Evolutionary conservation across 805 yeast genomes (phyloP).

Genomic region (Ogataea haglerorum): DNA sequence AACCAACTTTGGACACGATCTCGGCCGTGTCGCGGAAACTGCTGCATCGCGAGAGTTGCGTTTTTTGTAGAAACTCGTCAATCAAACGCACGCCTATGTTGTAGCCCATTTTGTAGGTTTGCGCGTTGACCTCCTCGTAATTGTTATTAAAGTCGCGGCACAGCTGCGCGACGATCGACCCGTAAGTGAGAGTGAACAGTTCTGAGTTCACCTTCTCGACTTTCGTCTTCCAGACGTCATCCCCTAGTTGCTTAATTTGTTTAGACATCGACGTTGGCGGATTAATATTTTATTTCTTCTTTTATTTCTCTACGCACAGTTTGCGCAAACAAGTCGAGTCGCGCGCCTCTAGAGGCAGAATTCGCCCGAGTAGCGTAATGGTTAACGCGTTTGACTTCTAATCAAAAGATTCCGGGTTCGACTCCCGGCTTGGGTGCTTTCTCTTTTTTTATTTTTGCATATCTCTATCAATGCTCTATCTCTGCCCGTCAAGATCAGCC

Average conservation of each 20-base stretch:
- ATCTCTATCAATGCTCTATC: background rate
- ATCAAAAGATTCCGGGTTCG: constrained; percentile 66
- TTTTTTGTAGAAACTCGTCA: constrained; percentile 87
- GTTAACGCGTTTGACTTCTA: constrained; percentile 67
- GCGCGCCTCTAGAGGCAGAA: background rate
- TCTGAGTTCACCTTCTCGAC: constrained; percentile 91
- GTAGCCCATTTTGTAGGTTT: constrained; percentile 90
- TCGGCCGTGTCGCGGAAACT: constrained; percentile 85
- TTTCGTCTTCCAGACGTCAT: constrained; percentile 86
- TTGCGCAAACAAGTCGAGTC: too few species aligned
- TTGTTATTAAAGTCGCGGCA: constrained; percentile 79
- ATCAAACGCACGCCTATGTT: constrained; percentile 87
- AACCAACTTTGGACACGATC: constrained; percentile 79
- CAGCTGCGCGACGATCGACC: constrained; percentile 87
- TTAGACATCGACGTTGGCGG: constrained; percentile 30
- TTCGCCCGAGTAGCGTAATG: constrained; percentile 43
- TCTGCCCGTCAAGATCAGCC: too few species aligned
- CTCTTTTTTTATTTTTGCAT: constrained; percentile 6
- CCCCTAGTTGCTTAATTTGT: constrained; percentile 55
- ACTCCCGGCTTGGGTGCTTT: constrained; percentile 43
- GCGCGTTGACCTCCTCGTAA: constrained; percentile 74
- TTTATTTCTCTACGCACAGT: too few species aligned
- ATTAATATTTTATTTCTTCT: too few species aligned
- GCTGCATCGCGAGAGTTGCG: constrained; percentile 80
- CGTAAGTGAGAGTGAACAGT: constrained; percentile 90